Conservation (phyloP, 768 basidiomycete species). For the Naematelia encephala region DNA sequence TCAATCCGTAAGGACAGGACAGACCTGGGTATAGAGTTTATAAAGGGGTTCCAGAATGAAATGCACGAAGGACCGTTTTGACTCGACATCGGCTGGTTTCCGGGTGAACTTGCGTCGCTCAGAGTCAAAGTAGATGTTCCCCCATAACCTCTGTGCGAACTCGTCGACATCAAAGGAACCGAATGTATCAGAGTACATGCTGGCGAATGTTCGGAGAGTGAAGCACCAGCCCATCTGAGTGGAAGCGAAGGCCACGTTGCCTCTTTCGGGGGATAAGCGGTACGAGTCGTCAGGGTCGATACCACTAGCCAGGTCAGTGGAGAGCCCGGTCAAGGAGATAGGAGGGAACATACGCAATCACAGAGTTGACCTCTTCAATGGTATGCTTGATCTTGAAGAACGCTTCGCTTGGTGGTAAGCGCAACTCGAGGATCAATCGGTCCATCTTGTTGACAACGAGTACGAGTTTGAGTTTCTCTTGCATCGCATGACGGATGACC, state of each 20-base stretch:
- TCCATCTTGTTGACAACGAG: slow-evolving; percentile 98
- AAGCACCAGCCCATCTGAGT: slow-evolving; percentile 98
- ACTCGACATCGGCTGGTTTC: slow-evolving; percentile 74
- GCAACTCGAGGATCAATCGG: slow-evolving; percentile 89
- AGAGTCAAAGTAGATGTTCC: slow-evolving; percentile 89
- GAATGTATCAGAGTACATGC: slow-evolving; percentile 89
- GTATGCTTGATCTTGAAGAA: slow-evolving; percentile 99
- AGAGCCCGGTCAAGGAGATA: neutral
- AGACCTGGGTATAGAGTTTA: slow-evolving; percentile 77
- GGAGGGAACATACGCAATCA: slow-evolving; percentile 78
- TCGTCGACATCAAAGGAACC: slow-evolving; percentile 75
- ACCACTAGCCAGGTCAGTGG: slow-evolving; percentile 32
- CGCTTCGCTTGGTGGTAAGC: slow-evolving; percentile 91
- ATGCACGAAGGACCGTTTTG: slow-evolving; percentile 82
- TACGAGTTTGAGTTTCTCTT: slow-evolving; percentile 83
- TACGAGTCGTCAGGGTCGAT: slow-evolving; percentile 86
- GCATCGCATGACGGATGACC: slow-evolving; percentile 80
- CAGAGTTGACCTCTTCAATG: slow-evolving; percentile 95
- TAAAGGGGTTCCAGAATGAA: slow-evolving; percentile 95
- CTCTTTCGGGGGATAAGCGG: slow-evolving; percentile 86
- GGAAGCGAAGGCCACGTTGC: slow-evolving; percentile 96
- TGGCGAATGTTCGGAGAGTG: slow-evolving; percentile 86
- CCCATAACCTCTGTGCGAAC: slow-evolving; percentile 92
- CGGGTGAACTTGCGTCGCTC: slow-evolving; percentile 85
- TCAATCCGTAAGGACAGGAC: slow-evolving; percentile 10